Evolutionary conservation across 257 asterid species (phyloP).

Genomic region (Forsythia suspensa): DNA sequence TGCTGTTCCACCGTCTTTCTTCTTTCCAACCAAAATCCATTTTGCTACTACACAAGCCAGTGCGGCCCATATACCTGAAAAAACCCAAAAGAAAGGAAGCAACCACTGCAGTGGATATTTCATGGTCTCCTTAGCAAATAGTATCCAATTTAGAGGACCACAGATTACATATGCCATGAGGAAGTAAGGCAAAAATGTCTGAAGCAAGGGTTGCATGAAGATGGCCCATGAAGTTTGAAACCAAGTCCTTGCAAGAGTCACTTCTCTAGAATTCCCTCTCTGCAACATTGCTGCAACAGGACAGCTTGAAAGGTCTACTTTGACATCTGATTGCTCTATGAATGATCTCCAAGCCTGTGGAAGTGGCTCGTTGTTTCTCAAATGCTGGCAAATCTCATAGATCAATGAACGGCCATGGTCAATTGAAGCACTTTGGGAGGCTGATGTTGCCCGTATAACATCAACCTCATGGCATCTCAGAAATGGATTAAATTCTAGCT

Average conservation of each 20-base stretch:
- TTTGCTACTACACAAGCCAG: conserved; percentile 52
- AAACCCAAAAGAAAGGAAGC: conserved; percentile 69
- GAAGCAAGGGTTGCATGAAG: conserved; percentile 64
- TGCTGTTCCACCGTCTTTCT: conserved; percentile 65
- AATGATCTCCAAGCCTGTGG: conserved; percentile 82
- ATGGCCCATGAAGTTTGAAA: conserved; percentile 63
- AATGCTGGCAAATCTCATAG: conserved; percentile 75
- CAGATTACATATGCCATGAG: conserved; percentile 46
- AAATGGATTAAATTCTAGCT: conserved; percentile 76
- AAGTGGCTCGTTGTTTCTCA: conserved; percentile 76
- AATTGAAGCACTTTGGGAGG: conserved; percentile 78
- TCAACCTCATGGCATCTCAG: conserved; percentile 65
- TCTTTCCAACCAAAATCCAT: conserved; percentile 61
- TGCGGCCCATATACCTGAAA: conserved; percentile 58
- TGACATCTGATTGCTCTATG: conserved; percentile 78
- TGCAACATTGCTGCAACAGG: conserved; percentile 50
- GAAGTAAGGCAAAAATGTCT: conserved; percentile 69
- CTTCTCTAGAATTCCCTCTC: conserved; percentile 27
- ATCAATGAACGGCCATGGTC: conserved; percentile 86
- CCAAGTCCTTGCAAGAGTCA: conserved; percentile 62
- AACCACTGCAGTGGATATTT: conserved; percentile 50
- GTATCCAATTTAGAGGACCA: conserved; percentile 42
- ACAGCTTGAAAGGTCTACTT: conserved; percentile 82
- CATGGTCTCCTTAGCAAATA: conserved; percentile 26
- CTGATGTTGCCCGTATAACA: conserved; percentile 71